phyloP scores from a whole-genome alignment of 176 grass and related monocot genomes.

The Secale cereale region DNA sequence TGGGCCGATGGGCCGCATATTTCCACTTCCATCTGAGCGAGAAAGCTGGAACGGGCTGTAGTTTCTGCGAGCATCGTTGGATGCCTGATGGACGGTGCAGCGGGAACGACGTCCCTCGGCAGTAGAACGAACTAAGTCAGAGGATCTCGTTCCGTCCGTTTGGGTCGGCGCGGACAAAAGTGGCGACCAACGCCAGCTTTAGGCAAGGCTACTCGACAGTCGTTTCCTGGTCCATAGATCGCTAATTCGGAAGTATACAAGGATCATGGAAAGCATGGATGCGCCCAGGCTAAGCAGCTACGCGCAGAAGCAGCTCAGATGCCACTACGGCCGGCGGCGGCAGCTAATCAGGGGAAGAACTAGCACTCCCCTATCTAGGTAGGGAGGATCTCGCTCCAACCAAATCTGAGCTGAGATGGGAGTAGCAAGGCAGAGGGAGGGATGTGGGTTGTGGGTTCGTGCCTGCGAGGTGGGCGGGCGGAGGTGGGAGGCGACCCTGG shows the following conservation, averaged over 20 bases:
- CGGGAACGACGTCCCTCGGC: no score
- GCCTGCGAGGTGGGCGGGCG: constrained; percentile 40
- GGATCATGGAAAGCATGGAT: not conserved
- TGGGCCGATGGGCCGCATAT: no score
- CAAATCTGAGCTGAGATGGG: not conserved
- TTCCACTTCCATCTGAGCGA: no score
- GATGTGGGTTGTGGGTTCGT: not conserved
- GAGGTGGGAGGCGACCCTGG: constrained; percentile 58
- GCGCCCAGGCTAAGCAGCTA: not conserved
- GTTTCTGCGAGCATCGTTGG: no score
- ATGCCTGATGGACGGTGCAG: no score
- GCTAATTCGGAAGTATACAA: not conserved
- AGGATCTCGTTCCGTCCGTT: no score
- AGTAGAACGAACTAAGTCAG: no score
- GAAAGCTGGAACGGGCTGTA: no score
- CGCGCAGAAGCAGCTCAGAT: not conserved
- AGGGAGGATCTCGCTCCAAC: not conserved
- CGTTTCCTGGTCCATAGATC: not conserved
- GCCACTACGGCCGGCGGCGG: not conserved
- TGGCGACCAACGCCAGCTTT: no score
- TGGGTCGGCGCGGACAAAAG: no score
- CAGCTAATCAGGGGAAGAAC: not conserved
- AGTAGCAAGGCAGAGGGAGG: not conserved
- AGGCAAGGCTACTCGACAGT: not conserved
- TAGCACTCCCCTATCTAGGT: not conserved